These are phyloP conservation scores for Penicillium coprophilum DNA, from an alignment of 495 filamentous ascomycete species.

Conservation along the genomic window DNA sequence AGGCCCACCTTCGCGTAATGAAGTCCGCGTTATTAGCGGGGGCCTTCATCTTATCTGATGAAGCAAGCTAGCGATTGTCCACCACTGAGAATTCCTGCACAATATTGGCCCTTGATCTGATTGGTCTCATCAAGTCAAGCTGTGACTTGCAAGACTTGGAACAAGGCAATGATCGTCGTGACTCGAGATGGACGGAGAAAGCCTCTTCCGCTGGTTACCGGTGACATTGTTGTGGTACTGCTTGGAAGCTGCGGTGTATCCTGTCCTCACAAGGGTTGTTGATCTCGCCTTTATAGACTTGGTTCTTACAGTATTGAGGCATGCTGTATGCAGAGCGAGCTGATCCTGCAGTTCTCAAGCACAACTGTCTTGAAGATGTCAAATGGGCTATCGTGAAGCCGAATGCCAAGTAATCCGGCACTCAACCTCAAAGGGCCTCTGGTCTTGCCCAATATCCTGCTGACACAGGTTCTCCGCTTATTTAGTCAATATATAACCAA, in stretches of 20 bases:
- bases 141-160: neutral
- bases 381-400: neutral
- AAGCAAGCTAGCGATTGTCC: neutral
- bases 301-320: neutral
- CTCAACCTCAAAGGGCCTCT: neutral
- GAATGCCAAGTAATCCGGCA: neutral
- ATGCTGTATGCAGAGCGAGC: neutral
- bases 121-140: neutral
- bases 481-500: neutral
- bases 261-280: neutral
- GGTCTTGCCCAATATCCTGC: neutral
- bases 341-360: neutral
- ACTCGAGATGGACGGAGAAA: slow-evolving; percentile 1
- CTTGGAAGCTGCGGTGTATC: neutral
- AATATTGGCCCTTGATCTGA: neutral
- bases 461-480: neutral
- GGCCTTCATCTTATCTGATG: slow-evolving; percentile 10
- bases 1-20: slow-evolving; percentile 4
- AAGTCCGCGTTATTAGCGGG: slow-evolving; percentile 6
- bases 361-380: neutral
- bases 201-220: slow-evolving; percentile 1
- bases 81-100: neutral
- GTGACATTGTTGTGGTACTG: neutral
- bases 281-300: neutral
- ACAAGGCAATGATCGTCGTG: slow-evolving; percentile 6